These are phyloP conservation scores for Sugiyamaella lignohabitans DNA, from an alignment of 805 yeast genomes.

Conservation along the genomic window DNA sequence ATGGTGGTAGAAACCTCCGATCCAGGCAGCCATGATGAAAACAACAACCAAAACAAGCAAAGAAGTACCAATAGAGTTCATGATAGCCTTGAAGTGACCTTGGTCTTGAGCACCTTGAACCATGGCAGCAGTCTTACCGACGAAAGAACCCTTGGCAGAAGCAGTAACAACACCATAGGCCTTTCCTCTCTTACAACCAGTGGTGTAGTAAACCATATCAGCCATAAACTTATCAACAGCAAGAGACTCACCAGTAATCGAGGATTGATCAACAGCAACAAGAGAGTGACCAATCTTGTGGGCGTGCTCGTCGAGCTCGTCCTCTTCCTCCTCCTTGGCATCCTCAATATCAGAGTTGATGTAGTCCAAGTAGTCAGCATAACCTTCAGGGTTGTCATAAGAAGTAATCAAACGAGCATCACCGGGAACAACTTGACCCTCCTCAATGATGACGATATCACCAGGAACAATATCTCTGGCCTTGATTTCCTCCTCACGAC, in stretches of 20 bases:
- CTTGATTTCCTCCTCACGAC: slow-evolving; percentile 66
- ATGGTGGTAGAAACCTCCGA: slow-evolving; percentile 93
- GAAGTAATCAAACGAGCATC: slow-evolving; percentile 66
- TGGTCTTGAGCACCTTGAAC: slow-evolving; percentile 94
- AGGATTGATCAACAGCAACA: slow-evolving; percentile 78
- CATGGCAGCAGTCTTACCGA: slow-evolving; percentile 96
- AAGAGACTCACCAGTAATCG: slow-evolving; percentile 95
- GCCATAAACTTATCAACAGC: slow-evolving; percentile 93
- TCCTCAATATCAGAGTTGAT: slow-evolving; percentile 30
- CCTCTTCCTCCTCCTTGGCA: slow-evolving; percentile 23
- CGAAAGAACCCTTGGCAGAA: slow-evolving; percentile 91
- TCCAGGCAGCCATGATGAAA: slow-evolving; percentile 84
- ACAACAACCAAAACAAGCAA: slow-evolving; percentile 79
- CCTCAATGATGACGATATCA: slow-evolving; percentile 87
- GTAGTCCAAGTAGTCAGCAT: slow-evolving; percentile 35
- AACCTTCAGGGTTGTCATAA: slow-evolving; percentile 35
- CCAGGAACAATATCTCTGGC: slow-evolving; percentile 91
- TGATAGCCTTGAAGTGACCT: slow-evolving; percentile 96
- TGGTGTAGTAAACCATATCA: slow-evolving; percentile 86
- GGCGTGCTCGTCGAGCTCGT: slow-evolving; percentile 38
- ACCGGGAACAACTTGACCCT: slow-evolving; percentile 88
- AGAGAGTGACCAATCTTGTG: slow-evolving; percentile 84
- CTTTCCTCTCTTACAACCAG: slow-evolving; percentile 95
- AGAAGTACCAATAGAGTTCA: slow-evolving; percentile 94
- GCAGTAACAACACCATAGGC: slow-evolving; percentile 89